Conservation (phyloP, 2,329 filamentous ascomycete species). For the Pestalotiopsis sp. region DNA sequence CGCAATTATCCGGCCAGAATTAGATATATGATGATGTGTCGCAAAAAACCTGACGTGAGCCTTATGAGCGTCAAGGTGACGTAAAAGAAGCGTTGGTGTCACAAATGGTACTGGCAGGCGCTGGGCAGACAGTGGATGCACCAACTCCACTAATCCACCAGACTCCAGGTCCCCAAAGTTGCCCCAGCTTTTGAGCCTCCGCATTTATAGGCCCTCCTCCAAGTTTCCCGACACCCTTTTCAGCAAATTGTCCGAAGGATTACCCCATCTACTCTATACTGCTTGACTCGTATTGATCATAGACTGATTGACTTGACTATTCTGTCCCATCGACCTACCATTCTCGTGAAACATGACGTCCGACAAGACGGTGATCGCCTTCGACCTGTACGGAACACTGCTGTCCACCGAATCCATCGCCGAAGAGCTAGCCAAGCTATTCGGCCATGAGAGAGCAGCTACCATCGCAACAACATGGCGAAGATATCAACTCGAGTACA, state of each 20-base stretch:
- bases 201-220: constrained; percentile 1
- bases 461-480: constrained; percentile 65
- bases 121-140: neutral
- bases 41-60: neutral
- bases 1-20: neutral
- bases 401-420: constrained; percentile 73
- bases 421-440: constrained; percentile 57
- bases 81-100: constrained; percentile 8
- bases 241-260: too few relatives aligned
- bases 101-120: neutral
- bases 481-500: constrained; percentile 75
- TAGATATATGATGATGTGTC: neutral
- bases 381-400: constrained; percentile 77
- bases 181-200: neutral
- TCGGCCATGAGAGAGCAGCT: constrained; percentile 59
- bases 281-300: neutral
- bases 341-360: constrained; percentile 18
- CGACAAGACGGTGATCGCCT: constrained; percentile 58
- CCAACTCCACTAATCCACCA: neutral
- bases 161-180: neutral
- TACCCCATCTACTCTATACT: neutral
- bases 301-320: fast-evolving
- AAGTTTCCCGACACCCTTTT: too few relatives aligned
- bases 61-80: constrained; percentile 3
- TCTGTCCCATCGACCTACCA: too few relatives aligned